phyloP scores from a whole-genome alignment of 352 stramenopile genomes.

The Phytophthora aleatoria region DNA sequence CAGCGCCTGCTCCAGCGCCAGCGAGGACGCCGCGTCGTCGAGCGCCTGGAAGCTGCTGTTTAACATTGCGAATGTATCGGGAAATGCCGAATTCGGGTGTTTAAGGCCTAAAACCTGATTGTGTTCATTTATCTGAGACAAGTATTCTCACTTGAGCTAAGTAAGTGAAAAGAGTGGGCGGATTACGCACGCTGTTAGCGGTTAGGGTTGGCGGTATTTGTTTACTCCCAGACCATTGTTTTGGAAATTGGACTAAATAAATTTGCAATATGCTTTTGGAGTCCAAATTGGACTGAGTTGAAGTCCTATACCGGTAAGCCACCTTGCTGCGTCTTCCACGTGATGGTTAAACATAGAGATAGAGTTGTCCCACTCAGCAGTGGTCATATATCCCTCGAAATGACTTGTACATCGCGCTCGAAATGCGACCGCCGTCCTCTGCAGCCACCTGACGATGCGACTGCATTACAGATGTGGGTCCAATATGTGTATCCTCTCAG shows the following conservation, averaged over 20 bases:
- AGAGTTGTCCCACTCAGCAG: no score
- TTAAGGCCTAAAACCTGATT: conserved; percentile 8
- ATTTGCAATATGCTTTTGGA: no score
- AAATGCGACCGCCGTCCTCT: background rate
- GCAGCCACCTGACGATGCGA: no score
- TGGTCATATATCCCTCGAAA: background rate
- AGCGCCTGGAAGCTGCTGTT: conserved; percentile 29
- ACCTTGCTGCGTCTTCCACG: no score
- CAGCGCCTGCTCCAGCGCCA: conserved; percentile 43
- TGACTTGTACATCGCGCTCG: background rate
- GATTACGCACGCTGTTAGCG: conserved; percentile 6
- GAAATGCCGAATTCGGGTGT: conserved; percentile 1
- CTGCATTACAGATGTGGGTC: no score
- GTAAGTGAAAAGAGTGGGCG: background rate
- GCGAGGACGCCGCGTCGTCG: conserved; percentile 21
- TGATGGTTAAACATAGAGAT: no score
- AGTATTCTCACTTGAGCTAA: conserved; percentile 2
- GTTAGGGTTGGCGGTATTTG: conserved; percentile 2
- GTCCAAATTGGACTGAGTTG: no score
- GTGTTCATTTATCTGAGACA: conserved; percentile 15
- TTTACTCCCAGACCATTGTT: conserved; percentile 1
- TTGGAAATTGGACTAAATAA: background rate
- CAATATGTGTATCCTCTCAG: no score
- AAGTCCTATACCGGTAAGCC: no score
- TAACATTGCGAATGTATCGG: conserved; percentile 15